Conservation (phyloP, 139 green algal genomes). For the Coelastrella sp. region DNA sequence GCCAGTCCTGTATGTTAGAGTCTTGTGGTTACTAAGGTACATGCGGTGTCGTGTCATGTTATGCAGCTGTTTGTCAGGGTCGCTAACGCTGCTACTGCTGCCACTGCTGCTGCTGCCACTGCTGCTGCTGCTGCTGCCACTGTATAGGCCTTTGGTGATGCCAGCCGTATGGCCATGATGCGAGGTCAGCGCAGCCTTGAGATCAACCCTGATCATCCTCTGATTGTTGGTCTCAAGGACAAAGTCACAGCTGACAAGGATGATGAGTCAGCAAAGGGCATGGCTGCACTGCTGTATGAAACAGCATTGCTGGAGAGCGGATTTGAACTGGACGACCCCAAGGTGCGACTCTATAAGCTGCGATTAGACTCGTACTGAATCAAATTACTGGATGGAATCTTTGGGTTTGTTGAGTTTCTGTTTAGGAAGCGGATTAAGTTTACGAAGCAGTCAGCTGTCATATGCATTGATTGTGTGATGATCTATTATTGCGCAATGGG, state of each 20-base stretch:
- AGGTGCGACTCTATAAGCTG: slow-evolving; percentile 52
- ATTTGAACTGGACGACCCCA: slow-evolving; percentile 81
- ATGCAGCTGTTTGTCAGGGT: background rate
- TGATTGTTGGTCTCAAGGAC: slow-evolving; percentile 88
- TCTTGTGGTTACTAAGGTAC: too few species aligned
- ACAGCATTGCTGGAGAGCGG: slow-evolving; percentile 93
- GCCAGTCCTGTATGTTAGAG: too few species aligned
- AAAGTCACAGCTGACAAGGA: slow-evolving; percentile 60
- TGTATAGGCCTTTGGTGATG: slow-evolving; percentile 66
- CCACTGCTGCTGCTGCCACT: slow-evolving; percentile 46
- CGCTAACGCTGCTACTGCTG: background rate
- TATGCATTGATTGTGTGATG: too few species aligned
- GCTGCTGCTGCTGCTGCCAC: slow-evolving; percentile 44
- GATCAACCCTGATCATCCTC: slow-evolving; percentile 97
- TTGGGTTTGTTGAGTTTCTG: too few species aligned
- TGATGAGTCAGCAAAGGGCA: background rate
- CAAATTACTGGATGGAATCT: too few species aligned
- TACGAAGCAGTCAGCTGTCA: too few species aligned
- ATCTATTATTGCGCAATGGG: background rate
- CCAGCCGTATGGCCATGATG: slow-evolving; percentile 50
- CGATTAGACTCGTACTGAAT: too few species aligned
- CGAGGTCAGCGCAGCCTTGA: slow-evolving; percentile 83
- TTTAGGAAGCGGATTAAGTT: too few species aligned
- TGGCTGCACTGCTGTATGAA: slow-evolving; percentile 89
- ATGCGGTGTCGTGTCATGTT: too few species aligned